phyloP scores from a whole-genome alignment of 2,329 filamentous ascomycete genomes.

The Trichoderma sp. region DNA sequence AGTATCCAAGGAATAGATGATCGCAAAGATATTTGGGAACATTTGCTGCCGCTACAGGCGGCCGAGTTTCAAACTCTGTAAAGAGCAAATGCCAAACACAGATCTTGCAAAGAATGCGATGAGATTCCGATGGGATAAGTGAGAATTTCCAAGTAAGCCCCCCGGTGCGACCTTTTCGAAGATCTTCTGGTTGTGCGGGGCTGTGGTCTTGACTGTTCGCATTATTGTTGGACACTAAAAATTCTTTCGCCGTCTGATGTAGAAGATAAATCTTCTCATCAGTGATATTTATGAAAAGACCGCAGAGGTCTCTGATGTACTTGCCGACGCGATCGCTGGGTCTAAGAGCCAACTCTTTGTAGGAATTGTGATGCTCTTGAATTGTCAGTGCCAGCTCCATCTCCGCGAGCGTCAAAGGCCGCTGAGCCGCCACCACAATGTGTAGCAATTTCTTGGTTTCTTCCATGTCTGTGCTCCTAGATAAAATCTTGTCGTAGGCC shows the following conservation, averaged over 20 bases:
- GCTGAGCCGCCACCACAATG: neutral
- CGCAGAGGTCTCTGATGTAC: neutral
- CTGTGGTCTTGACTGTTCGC: neutral
- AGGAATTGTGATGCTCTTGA: neutral
- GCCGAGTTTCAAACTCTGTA: neutral
- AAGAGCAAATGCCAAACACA: neutral
- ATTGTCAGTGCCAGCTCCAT: neutral
- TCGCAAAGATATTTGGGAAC: neutral
- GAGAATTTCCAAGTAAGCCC: neutral
- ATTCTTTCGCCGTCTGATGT: slow-evolving; percentile 12
- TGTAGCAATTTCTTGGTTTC: neutral
- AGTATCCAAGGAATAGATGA: neutral
- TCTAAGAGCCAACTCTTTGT: neutral
- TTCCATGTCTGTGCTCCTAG: neutral
- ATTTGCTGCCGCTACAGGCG: too few species aligned
- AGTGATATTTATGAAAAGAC: neutral
- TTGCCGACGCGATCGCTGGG: neutral
- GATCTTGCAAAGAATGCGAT: neutral
- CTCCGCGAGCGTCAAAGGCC: neutral
- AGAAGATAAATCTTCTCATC: neutral
- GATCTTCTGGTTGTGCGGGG: neutral
- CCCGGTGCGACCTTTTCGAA: neutral
- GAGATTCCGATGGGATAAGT: neutral
- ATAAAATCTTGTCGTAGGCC: slow-evolving; percentile 29
- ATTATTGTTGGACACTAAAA: neutral